Conservation (phyloP, 352 stramenopile genomes). For the Phytophthora agathidicida region DNA sequence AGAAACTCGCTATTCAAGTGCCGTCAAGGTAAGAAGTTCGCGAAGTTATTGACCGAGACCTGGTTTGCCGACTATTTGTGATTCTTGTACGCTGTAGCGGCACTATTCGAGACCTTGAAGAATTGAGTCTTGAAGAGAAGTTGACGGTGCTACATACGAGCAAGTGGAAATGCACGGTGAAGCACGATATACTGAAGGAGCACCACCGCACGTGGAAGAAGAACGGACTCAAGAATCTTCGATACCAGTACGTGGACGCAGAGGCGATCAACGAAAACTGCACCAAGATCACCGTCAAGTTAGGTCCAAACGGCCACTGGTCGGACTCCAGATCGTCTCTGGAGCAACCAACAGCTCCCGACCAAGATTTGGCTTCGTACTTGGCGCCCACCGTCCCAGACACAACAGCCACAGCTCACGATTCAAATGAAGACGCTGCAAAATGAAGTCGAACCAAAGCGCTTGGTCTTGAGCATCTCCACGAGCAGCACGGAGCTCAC, state of each 20-base stretch:
- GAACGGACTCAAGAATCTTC: constrained; percentile 51
- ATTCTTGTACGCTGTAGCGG: constrained; percentile 32
- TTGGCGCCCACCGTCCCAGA: constrained; percentile 9
- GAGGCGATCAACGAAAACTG: constrained; percentile 43
- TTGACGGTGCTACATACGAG: constrained; percentile 40
- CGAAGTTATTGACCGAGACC: not conserved
- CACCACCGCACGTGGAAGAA: constrained; percentile 60
- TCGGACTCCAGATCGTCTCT: constrained; percentile 60
- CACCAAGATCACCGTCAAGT: constrained; percentile 55
- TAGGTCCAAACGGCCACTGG: constrained; percentile 56
- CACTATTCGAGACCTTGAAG: constrained; percentile 53
- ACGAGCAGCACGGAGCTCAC: too few relatives aligned
- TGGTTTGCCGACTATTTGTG: not conserved
- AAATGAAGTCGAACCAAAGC: too few relatives aligned
- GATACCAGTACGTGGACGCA: constrained; percentile 52
- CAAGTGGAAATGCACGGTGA: constrained; percentile 68
- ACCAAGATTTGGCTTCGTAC: constrained; percentile 12
- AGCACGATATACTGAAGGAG: constrained; percentile 58
- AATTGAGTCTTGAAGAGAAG: constrained; percentile 49
- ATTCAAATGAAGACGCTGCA: not conserved
- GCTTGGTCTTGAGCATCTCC: too few relatives aligned
- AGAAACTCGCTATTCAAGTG: constrained; percentile 49
- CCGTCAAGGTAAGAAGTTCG: constrained; percentile 29
- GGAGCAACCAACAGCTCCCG: constrained; percentile 23
- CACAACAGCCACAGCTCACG: too few relatives aligned